phyloP scores from a whole-genome alignment of 345 rosid species.

The Eutrema heterophyllum region DNA sequence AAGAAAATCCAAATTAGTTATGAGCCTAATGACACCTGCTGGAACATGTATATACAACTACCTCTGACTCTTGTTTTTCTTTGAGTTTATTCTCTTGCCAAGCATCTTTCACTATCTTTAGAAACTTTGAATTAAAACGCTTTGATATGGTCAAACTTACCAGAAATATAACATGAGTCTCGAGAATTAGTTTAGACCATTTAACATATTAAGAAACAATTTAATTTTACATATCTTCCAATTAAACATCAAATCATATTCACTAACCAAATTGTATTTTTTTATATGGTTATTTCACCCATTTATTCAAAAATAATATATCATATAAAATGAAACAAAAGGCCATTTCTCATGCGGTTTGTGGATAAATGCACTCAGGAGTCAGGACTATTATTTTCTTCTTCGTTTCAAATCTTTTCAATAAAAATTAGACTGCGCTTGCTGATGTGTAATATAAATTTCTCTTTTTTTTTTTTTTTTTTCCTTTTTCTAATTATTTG shows the following conservation, averaged over 20 bases:
- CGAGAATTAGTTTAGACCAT: background rate
- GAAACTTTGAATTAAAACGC: background rate
- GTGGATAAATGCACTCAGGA: background rate
- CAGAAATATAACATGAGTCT: background rate
- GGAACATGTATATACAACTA: no score
- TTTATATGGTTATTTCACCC: background rate
- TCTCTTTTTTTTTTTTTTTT: background rate
- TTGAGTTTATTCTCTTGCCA: background rate
- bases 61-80: no score
- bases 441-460: conserved; percentile 13
- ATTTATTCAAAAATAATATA: background rate
- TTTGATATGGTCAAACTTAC: background rate
- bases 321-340: conserved; percentile 9
- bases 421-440: background rate
- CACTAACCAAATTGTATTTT: background rate
- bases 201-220: background rate
- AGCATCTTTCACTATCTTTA: background rate
- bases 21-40: no score
- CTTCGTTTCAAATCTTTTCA: background rate
- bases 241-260: background rate
- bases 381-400: background rate
- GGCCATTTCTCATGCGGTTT: conserved; percentile 13
- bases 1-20: no score
- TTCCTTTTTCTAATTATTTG: background rate
- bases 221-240: background rate